Evolutionary conservation across 768 basidiomycete genomes (phyloP), one percentile per base, ranked within the genome.

Genomic region (Amanita molliuscula): DNA sequence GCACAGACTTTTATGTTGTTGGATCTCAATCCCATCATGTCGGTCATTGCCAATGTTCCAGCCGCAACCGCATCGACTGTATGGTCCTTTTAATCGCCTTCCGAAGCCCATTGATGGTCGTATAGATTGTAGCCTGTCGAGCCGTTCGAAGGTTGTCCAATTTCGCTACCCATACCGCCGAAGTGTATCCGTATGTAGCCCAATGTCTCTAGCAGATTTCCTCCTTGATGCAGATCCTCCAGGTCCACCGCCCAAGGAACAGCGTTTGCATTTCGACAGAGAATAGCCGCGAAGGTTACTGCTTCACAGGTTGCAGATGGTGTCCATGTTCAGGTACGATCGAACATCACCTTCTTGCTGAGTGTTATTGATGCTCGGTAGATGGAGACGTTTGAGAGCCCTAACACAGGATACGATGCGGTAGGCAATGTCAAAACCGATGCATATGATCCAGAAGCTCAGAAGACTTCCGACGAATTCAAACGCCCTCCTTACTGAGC

Each of bases 1-100:
- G 15, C 31, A 38, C 43, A 73, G 72, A 61, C 67, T 31, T 82
- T 83, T 63, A 82, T 84, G 80, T 62, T 84, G 36, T 63, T 85
- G 13, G 72, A 85, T 62, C 66, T 84, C 47, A 84, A 84, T 55
- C 70, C 78, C n/a, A 75, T 84, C 49, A 82, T 84, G 80, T 81
- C 79, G 28, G 78, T 86, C 61, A 81, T 85, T 47, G 78, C 76
- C 41, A 85, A 85, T 55, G 81, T 85, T 37, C 83, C 83, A 3
- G 82, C 83, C 29, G 82, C 82, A 15, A 76, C 84, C 52, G 74
- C 77, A 3, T 80, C 79, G 18, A 81, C 79, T 5, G 82, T 82
- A 47, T 55, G 77, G 60, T 8, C n/a, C 1, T 35, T 44, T 38
- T 23, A 9, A 28, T 43, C 13, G 40, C 38, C 34, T 48, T 23